Evolutionary conservation across 345 rosid species (phyloP).

Genomic region (Ceriops zippeliana): DNA sequence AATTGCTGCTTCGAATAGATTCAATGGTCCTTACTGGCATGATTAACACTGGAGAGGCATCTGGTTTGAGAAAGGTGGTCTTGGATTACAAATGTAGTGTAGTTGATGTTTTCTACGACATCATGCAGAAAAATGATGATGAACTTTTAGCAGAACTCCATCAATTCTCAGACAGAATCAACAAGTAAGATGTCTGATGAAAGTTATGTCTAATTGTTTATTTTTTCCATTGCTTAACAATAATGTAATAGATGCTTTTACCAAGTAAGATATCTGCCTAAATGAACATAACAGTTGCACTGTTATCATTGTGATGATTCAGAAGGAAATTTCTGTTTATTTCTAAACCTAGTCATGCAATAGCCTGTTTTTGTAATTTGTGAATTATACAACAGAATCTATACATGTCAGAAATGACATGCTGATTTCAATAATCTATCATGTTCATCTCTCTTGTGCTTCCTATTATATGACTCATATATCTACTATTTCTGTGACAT

Average conservation of each 20-base stretch:
- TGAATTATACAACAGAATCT: no score
- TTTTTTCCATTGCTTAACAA: neutral
- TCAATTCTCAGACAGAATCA: conserved; percentile 40
- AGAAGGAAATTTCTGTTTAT: no score
- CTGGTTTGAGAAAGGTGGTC: conserved; percentile 51
- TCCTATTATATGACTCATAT: neutral
- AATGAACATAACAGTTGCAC: no score
- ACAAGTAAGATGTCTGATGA: conserved; percentile 37
- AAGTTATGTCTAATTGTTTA: neutral
- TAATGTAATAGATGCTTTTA: neutral
- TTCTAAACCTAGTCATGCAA: no score
- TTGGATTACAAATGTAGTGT: conserved; percentile 42
- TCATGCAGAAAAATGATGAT: conserved; percentile 46
- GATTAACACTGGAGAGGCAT: conserved; percentile 53
- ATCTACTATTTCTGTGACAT: conserved; percentile 7
- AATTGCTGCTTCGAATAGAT: conserved; percentile 71
- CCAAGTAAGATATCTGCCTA: neutral
- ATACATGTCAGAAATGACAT: no score
- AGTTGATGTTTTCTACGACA: conserved; percentile 43
- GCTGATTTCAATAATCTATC: no score
- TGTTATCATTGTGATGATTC: neutral
- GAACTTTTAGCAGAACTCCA: conserved; percentile 61
- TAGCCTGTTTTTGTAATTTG: no score
- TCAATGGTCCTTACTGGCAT: conserved; percentile 65
- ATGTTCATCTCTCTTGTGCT: no score